Percentiles rank a stretch among this genome's conserved stretches.
Conservation (phyloP, 83 land plant species). For the Picea abies region DNA sequence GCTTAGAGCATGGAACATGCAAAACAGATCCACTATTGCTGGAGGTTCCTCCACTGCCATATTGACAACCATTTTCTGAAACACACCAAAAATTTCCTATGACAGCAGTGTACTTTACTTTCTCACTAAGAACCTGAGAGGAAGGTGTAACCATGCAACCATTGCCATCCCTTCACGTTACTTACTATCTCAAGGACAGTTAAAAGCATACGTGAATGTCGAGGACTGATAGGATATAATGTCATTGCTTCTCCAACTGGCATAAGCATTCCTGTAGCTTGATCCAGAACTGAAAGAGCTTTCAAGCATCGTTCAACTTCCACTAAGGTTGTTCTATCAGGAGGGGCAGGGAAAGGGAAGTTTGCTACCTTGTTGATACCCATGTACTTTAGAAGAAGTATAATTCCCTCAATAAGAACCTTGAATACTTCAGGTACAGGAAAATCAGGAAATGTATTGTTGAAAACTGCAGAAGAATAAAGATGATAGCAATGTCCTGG, state of each 20-base stretch:
- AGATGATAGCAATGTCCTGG: too few relatives aligned
- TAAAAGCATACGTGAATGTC: slow-evolving; percentile 91
- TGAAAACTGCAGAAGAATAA: too few relatives aligned
- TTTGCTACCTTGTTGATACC: slow-evolving; percentile 88
- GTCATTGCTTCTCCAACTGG: slow-evolving; percentile 84
- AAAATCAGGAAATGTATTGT: slow-evolving; percentile 58
- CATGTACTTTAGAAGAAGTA: slow-evolving; percentile 92
- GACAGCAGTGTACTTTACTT: too few relatives aligned
- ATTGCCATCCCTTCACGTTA: slow-evolving; percentile 29
- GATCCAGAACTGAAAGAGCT: slow-evolving; percentile 81
- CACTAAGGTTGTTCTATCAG: slow-evolving; percentile 47
- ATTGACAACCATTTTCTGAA: too few relatives aligned
- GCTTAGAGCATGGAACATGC: too few relatives aligned
- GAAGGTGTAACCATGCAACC: too few relatives aligned
- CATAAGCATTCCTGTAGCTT: slow-evolving; percentile 53
- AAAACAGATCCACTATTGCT: too few relatives aligned
- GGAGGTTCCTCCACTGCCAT: too few relatives aligned
- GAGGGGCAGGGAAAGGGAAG: slow-evolving; percentile 95
- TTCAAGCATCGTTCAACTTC: slow-evolving; percentile 86
- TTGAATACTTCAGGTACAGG: slow-evolving; percentile 70
- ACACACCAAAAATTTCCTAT: too few relatives aligned
- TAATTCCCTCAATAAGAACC: slow-evolving; percentile 86
- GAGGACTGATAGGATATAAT: slow-evolving; percentile 22
- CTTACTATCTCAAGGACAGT: slow-evolving; percentile 63
- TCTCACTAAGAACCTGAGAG: too few relatives aligned